Evolutionary conservation across 495 filamentous ascomycete genomes (phyloP).

Genomic region (Tuber indicum): DNA sequence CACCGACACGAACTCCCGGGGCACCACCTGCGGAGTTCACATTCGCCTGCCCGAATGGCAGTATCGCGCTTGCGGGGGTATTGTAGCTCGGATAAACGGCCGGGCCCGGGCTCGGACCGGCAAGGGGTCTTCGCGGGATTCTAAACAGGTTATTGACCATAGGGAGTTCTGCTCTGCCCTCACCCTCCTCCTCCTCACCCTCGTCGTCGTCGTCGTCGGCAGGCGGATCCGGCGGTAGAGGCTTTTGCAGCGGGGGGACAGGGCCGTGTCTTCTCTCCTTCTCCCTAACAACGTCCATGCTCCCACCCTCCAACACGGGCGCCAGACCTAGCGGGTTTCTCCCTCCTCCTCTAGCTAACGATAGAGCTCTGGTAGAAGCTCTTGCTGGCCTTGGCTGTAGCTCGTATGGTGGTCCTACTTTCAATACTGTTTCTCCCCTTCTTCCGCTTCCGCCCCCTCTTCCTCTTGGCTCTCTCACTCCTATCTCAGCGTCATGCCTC

Average conservation of each 20-base stretch:
- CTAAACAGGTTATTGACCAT: neutral
- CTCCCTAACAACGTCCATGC: neutral
- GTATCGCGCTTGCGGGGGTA: neutral
- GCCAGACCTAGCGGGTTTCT: neutral
- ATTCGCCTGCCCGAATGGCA: neutral
- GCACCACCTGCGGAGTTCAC: neutral
- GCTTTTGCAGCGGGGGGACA: neutral
- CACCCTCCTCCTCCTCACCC: neutral
- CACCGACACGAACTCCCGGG: neutral
- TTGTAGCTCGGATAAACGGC: neutral
- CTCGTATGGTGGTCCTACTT: neutral
- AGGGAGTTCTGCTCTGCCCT: neutral
- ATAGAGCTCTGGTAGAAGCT: neutral
- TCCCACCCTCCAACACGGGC: neutral
- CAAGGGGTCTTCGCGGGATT: neutral
- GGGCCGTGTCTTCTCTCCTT: neutral
- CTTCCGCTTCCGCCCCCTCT: neutral
- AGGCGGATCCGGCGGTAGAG: neutral
- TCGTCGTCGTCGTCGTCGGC: neutral
- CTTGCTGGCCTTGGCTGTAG: neutral
- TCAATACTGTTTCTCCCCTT: neutral
- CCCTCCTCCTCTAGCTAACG: neutral
- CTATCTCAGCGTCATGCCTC: neutral
- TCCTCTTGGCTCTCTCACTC: neutral
- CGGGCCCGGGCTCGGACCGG: neutral